A percentile compares a stretch with the other conserved stretches of the same genome.
These are phyloP conservation scores for Syzygium syzygioides DNA, from an alignment of 441 rosid genomes.

Conservation along the genomic window DNA sequence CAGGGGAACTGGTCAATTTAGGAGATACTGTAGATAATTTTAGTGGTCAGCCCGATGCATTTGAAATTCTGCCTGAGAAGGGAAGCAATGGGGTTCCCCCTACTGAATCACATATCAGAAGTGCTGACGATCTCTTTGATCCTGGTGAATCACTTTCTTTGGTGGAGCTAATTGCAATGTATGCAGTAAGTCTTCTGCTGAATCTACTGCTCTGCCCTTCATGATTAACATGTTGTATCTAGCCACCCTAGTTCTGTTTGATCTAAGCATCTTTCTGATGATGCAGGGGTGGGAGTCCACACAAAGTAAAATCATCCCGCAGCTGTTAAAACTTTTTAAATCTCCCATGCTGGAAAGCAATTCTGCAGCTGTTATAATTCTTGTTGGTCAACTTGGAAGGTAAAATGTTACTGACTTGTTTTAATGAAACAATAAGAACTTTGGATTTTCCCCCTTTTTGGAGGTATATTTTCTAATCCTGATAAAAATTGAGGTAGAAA, in stretches of 20 bases:
- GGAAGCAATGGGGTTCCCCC: slow-evolving; percentile 15
- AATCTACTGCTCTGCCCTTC: background rate
- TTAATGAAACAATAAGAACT: background rate
- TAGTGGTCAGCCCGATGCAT: background rate
- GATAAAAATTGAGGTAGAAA: background rate
- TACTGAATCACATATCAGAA: slow-evolving; percentile 4
- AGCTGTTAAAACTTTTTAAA: slow-evolving; percentile 46
- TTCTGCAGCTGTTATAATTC: slow-evolving; percentile 37
- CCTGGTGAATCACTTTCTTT: slow-evolving; percentile 45
- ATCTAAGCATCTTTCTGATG: background rate
- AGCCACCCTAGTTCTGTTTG: background rate
- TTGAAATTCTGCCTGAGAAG: slow-evolving; percentile 4
- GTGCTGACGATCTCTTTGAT: slow-evolving; percentile 16
- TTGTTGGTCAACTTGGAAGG: slow-evolving; percentile 56
- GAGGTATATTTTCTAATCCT: background rate
- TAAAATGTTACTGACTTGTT: background rate
- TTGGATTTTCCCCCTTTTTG: background rate
- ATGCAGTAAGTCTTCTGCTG: slow-evolving; percentile 36
- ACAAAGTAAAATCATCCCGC: slow-evolving; percentile 36
- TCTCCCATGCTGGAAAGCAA: slow-evolving; percentile 25
- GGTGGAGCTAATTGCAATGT: slow-evolving; percentile 70
- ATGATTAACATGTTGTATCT: background rate
- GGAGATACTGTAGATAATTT: background rate
- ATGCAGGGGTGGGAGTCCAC: slow-evolving; percentile 88
- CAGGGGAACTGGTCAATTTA: background rate